Percentiles rank a stretch among this genome's conserved stretches.
phyloP scores from a whole-genome alignment of 2,329 filamentous ascomycete genomes.

The Celoporthe dispersa region DNA sequence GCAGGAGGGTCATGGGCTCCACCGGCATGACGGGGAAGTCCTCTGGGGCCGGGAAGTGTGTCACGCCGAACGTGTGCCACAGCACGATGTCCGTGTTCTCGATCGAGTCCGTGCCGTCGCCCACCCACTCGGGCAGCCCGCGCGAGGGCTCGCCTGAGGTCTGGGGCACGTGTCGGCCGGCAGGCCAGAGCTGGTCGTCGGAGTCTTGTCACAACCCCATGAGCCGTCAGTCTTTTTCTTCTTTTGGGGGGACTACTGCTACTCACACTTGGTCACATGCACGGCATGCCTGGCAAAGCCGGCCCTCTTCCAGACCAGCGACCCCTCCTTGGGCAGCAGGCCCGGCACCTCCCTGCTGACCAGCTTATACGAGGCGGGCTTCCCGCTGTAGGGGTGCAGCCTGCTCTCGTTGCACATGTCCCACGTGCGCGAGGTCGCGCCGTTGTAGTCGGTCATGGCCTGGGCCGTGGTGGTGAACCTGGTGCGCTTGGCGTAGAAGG shows the following conservation, averaged over 20 bases:
- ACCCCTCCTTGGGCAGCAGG: conserved; percentile 78
- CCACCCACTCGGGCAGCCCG: conserved; percentile 79
- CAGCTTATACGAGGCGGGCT: conserved; percentile 85
- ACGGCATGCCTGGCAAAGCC: conserved; percentile 87
- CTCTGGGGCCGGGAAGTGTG: conserved; percentile 86
- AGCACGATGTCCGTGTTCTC: conserved; percentile 86
- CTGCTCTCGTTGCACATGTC: conserved; percentile 86
- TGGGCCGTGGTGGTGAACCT: conserved; percentile 73
- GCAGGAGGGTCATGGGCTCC: conserved; percentile 80
- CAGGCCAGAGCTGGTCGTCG: conserved; percentile 82
- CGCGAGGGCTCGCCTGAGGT: conserved; percentile 78
- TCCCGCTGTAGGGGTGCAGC: conserved; percentile 83
- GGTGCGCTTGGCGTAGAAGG: conserved; percentile 84
- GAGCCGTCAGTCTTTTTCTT: conserved; percentile 14
- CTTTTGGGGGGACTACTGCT: neutral
- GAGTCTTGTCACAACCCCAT: conserved; percentile 59
- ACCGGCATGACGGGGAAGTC: conserved; percentile 93
- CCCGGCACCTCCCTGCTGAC: conserved; percentile 82
- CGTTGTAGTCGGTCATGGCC: conserved; percentile 79
- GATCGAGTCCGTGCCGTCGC: conserved; percentile 68
- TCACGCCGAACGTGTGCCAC: conserved; percentile 93
- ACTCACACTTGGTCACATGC: conserved; percentile 85
- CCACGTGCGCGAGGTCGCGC: conserved; percentile 80
- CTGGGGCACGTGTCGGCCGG: conserved; percentile 85
- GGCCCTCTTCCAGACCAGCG: conserved; percentile 86